phyloP scores from a whole-genome alignment of 306 rosid species.

The Cucurbita maxima region DNA sequence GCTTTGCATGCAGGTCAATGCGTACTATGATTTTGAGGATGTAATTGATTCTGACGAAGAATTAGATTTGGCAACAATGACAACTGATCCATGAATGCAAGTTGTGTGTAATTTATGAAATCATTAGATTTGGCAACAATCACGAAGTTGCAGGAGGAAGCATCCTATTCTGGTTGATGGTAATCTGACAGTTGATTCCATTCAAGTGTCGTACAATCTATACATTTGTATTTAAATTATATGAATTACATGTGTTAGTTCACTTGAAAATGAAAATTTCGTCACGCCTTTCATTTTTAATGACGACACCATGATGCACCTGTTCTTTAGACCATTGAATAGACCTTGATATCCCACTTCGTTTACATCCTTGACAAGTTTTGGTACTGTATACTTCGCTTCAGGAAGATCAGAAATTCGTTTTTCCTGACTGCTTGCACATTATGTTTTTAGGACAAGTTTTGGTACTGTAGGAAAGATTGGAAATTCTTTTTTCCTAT shows the following conservation, averaged over 20 bases:
- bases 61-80: conserved; percentile 71
- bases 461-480: no score
- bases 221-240: background rate
- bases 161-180: background rate
- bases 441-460: no score
- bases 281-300: background rate
- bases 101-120: background rate
- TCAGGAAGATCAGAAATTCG: no score
- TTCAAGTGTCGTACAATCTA: background rate
- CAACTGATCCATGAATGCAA: conserved; percentile 20
- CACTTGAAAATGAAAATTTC: background rate
- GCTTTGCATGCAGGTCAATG: conserved; percentile 33
- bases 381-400: no score
- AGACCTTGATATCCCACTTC: no score
- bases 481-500: no score
- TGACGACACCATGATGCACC: background rate
- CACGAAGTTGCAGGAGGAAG: background rate
- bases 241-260: background rate
- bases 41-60: conserved; percentile 79
- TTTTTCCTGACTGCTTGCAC: no score
- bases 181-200: background rate
- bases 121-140: background rate
- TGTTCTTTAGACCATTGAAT: no score
- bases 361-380: no score
- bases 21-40: conserved; percentile 56